Percentiles rank a stretch among this genome's conserved stretches.
Evolutionary conservation across 352 stramenopile genomes (phyloP).

Genomic region (Nothophytophthora sp.): DNA sequence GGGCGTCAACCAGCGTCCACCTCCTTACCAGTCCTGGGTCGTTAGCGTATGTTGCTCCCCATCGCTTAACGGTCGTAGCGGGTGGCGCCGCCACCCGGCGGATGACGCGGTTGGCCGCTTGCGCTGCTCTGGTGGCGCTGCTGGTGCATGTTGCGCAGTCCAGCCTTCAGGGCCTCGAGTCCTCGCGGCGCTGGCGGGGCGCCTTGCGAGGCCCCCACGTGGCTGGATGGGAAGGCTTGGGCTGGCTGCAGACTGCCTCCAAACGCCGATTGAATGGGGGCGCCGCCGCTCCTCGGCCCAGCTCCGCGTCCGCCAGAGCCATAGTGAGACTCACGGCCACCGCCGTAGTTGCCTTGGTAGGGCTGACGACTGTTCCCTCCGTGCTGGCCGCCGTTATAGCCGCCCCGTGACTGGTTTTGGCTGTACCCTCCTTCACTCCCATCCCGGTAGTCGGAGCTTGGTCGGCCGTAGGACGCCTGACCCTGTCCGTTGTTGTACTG

Average conservation of each 20-base stretch:
- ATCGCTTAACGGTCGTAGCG: constrained; percentile 61
- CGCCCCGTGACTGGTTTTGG: no score
- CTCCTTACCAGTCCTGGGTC: no score
- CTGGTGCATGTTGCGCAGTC: constrained; percentile 86
- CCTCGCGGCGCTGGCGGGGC: constrained; percentile 37
- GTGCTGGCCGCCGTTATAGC: constrained; percentile 15
- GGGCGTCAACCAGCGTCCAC: no score
- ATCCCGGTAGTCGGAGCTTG: constrained; percentile 34
- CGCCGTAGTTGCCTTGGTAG: constrained; percentile 20
- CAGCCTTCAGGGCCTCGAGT: constrained; percentile 77
- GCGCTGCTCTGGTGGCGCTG: constrained; percentile 51
- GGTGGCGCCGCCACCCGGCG: constrained; percentile 16
- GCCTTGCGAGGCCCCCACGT: constrained; percentile 26
- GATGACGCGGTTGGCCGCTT: constrained; percentile 76
- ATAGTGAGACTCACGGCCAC: constrained; percentile 29
- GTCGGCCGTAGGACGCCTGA: constrained; percentile 29
- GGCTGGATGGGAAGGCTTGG: constrained; percentile 51
- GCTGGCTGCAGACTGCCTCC: constrained; percentile 50
- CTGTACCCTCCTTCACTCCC: constrained; percentile 28
- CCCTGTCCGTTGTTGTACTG: constrained; percentile 26
- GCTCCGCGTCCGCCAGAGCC: constrained; percentile 28
- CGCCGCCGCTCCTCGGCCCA: constrained; percentile 33
- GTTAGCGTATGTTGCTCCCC: no score
- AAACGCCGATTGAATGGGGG: constrained; percentile 68
- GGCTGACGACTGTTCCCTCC: constrained; percentile 20